Conservation (phyloP, 495 filamentous ascomycete genomes). For the Cenococcum geophilum region DNA sequence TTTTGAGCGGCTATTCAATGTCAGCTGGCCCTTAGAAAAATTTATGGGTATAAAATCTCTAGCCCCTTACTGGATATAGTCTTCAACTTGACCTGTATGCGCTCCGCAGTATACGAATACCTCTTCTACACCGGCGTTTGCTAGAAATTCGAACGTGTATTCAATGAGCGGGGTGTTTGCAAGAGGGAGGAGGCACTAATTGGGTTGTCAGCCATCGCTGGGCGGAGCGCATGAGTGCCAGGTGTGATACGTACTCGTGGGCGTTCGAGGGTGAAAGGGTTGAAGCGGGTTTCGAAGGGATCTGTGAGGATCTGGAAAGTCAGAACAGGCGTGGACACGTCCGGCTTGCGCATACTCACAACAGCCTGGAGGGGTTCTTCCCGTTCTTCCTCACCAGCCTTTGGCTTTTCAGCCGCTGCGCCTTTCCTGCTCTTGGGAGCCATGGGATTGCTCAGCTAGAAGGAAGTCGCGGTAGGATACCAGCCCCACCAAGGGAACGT, state of each 20-base stretch:
- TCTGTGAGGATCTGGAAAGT: slow-evolving; percentile 61
- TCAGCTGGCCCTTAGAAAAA: slow-evolving; percentile 37
- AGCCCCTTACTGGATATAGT: slow-evolving; percentile 59
- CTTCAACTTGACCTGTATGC: slow-evolving; percentile 83
- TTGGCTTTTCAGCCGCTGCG: slow-evolving; percentile 53
- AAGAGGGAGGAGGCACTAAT: slow-evolving; percentile 84
- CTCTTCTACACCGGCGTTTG: slow-evolving; percentile 85
- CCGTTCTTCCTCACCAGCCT: slow-evolving; percentile 57
- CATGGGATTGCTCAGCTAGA: slow-evolving; percentile 28
- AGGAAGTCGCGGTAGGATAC: background rate
- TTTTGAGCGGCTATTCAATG: slow-evolving; percentile 46
- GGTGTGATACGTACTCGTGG: slow-evolving; percentile 63
- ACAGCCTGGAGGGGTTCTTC: slow-evolving; percentile 90
- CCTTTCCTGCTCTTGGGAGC: slow-evolving; percentile 53
- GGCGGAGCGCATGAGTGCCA: background rate
- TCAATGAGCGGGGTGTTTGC: slow-evolving; percentile 94
- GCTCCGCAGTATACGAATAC: slow-evolving; percentile 87
- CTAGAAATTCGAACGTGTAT: slow-evolving; percentile 94
- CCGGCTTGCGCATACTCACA: slow-evolving; percentile 45
- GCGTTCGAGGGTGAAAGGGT: slow-evolving; percentile 79
- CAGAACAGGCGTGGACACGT: background rate
- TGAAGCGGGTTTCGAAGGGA: slow-evolving; percentile 86
- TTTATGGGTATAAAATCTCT: background rate
- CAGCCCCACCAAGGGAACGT: background rate
- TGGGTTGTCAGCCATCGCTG: slow-evolving; percentile 20